Conservation (phyloP, 768 basidiomycete species). For the Boletus sp. region DNA sequence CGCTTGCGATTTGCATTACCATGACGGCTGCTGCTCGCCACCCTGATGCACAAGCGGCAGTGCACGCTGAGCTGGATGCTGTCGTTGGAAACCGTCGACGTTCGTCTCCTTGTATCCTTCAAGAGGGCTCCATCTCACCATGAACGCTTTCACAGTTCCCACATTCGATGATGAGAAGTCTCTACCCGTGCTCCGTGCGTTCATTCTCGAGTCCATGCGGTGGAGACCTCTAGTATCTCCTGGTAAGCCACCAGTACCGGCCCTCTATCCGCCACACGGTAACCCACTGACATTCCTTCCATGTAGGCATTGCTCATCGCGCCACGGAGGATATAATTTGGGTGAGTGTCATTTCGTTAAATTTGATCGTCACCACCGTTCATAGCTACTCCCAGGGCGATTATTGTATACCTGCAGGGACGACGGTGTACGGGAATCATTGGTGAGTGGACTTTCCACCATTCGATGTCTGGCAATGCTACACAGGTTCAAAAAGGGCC, state of each 20-base stretch:
- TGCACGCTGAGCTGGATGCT: slow-evolving; percentile 51
- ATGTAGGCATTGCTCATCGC: slow-evolving; percentile 11
- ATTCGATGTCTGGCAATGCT: not conserved
- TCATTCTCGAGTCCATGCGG: slow-evolving; percentile 35
- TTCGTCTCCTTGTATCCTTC: not conserved
- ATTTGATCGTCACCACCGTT: not conserved
- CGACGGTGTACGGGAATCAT: slow-evolving; percentile 18
- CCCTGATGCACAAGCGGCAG: slow-evolving; percentile 46
- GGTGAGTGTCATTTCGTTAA: slow-evolving; percentile 3
- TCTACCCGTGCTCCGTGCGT: slow-evolving; percentile 33
- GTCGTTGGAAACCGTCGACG: slow-evolving; percentile 40
- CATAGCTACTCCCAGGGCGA: slow-evolving; percentile 7
- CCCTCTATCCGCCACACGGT: too few species aligned
- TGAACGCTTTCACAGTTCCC: slow-evolving; percentile 27
- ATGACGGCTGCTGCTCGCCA: slow-evolving; percentile 50
- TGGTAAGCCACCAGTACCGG: slow-evolving; percentile 11
- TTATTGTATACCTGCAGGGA: slow-evolving; percentile 21
- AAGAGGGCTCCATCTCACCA: not conserved
- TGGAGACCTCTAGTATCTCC: slow-evolving; percentile 31
- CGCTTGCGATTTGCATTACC: slow-evolving; percentile 46
- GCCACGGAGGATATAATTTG: slow-evolving; percentile 19
- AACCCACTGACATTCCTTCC: not conserved
- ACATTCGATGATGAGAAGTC: slow-evolving; percentile 32
- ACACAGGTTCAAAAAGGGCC: slow-evolving; percentile 17
- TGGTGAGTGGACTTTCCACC: slow-evolving; percentile 6